phyloP scores from a whole-genome alignment of 331 rosid species.

The Quercus phellos region DNA sequence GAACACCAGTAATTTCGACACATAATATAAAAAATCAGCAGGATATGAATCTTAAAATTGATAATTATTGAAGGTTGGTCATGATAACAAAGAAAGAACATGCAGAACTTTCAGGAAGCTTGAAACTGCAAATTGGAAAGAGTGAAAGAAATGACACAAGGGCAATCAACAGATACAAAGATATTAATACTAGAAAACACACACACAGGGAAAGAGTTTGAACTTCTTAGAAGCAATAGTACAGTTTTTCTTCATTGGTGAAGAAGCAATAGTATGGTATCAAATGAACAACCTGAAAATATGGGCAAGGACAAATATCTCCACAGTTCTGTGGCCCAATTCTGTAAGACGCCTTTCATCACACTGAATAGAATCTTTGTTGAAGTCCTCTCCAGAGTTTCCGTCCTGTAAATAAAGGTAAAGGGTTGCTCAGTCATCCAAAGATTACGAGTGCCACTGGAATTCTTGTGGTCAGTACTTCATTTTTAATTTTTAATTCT shows the following conservation, averaged over 20 bases:
- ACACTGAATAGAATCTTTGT: conserved; percentile 87
- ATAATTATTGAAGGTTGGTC: no score
- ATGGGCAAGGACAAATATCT: conserved; percentile 94
- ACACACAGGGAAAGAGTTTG: no score
- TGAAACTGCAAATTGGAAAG: no score
- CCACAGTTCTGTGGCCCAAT: conserved; percentile 95
- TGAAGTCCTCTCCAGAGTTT: conserved; percentile 87
- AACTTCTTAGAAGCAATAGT: background rate
- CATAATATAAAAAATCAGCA: no score
- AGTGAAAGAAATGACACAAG: no score
- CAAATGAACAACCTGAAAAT: conserved; percentile 60
- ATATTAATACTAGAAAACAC: no score
- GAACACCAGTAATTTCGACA: no score
- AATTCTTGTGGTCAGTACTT: background rate
- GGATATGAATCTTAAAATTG: no score
- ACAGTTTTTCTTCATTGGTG: background rate
- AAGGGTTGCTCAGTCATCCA: conserved; percentile 15
- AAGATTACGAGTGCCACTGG: conserved; percentile 4
- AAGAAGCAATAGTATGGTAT: background rate
- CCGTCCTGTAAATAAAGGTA: conserved; percentile 57
- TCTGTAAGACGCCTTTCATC: conserved; percentile 96
- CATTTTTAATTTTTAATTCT: background rate
- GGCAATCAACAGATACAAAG: background rate
- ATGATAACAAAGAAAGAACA: no score
- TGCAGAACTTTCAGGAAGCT: no score